A percentile compares a stretch with the other conserved stretches of the same genome.
phyloP scores from a whole-genome alignment of 2,329 filamentous ascomycete species.

The Emmonsia crescens region DNA sequence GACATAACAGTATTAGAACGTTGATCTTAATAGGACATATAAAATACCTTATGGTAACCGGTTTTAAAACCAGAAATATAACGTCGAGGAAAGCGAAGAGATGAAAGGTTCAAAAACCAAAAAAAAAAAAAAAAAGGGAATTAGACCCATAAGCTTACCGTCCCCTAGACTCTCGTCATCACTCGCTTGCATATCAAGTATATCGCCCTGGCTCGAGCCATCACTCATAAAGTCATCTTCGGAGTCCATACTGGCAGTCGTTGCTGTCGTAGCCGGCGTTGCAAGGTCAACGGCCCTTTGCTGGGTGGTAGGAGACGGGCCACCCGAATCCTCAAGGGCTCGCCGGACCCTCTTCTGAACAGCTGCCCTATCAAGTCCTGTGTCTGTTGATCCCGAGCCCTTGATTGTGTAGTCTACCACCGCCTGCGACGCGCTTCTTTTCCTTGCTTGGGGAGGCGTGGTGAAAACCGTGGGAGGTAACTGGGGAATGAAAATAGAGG shows the following conservation, averaged over 20 bases:
- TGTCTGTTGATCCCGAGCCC: constrained; percentile 8
- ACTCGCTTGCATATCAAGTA: constrained; percentile 57
- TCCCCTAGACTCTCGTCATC: constrained; percentile 51
- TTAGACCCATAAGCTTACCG: constrained; percentile 20
- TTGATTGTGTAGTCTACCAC: constrained; percentile 21
- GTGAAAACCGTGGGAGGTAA: constrained; percentile 23
- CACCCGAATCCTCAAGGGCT: constrained; percentile 3
- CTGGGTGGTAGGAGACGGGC: neutral
- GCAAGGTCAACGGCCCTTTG: constrained; percentile 24
- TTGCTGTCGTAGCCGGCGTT: constrained; percentile 20
- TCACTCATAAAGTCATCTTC: constrained; percentile 89
- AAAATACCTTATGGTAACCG: neutral
- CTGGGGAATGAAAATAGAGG: neutral
- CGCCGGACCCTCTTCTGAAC: constrained; percentile 17
- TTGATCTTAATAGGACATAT: neutral
- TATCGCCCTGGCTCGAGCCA: constrained; percentile 62
- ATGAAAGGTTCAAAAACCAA: neutral
- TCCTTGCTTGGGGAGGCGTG: constrained; percentile 44
- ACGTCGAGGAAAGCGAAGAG: neutral
- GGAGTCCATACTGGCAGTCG: constrained; percentile 66
- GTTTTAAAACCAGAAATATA: neutral
- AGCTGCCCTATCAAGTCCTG: constrained; percentile 10
- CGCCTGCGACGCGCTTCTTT: constrained; percentile 44
- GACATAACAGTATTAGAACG: neutral
- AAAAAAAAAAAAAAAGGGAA: neutral